phyloP scores from a whole-genome alignment of 306 rosid species.

The Trifolium subterraneum region DNA sequence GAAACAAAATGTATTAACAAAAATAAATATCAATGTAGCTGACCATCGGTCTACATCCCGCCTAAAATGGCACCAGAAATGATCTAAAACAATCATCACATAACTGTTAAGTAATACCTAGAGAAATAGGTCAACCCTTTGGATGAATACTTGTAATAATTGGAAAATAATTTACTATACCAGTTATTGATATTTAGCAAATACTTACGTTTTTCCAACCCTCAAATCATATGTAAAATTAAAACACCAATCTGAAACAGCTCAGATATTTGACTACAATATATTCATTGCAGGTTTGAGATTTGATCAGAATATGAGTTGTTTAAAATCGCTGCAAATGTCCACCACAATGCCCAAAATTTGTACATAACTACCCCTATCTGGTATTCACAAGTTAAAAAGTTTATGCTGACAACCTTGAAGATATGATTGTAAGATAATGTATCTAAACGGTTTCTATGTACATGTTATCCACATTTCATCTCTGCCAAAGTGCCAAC shows the following conservation, averaged over 20 bases:
- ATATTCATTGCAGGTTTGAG: constrained; percentile 21
- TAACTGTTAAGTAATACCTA: not conserved
- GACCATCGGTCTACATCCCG: constrained; percentile 21
- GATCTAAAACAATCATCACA: not conserved
- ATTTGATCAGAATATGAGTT: constrained; percentile 2
- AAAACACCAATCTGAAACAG: constrained; percentile 10
- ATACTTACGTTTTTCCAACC: not conserved
- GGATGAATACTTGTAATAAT: constrained; percentile 14
- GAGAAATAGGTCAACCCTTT: constrained; percentile 1
- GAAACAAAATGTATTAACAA: constrained; percentile 25
- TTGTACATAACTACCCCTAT: not conserved
- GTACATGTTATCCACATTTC: constrained; percentile 24
- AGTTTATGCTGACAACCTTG: not conserved
- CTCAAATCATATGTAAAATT: not conserved
- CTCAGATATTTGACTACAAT: constrained; percentile 29
- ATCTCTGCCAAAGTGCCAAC: not conserved
- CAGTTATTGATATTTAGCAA: constrained; percentile 15
- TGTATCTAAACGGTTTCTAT: constrained; percentile 2
- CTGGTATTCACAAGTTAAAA: constrained; percentile 4
- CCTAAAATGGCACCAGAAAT: not conserved
- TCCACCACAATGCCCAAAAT: not conserved
- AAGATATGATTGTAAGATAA: constrained; percentile 13
- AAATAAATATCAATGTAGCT: constrained; percentile 33
- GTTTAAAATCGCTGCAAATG: not conserved
- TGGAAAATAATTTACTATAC: constrained; percentile 3